Evolutionary conservation across 225 moss, liverwort and hornwort species (phyloP), one percentile per base, ranked within the genome.

Genomic region (Takakia lepidozioides): DNA sequence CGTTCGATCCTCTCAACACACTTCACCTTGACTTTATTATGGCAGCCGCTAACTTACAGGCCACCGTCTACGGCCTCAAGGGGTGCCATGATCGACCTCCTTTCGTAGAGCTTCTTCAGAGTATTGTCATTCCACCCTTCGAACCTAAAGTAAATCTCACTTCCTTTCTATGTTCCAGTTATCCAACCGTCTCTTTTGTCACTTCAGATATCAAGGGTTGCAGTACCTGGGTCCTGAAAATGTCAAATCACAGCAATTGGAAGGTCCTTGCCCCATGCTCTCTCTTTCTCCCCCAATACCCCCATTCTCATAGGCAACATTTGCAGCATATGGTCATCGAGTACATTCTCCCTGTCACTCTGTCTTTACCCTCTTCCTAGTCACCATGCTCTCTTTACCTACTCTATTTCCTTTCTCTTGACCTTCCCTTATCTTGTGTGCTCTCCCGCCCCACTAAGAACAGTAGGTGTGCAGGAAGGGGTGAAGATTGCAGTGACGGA

Each of bases 11-110:
- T 30, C 51, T 54, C 48, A 72, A 98, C 69, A 53, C 62, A 28
- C 78, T 91, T 52, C 98, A 98, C 60, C 75, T 98, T 19, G 83
- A 91, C 46, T 98, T 87, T 62, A 87, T 91, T 40, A 85, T 98
- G 57, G 82, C 91, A 54, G 91, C 98, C 48, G 85, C 98, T 58
- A 98, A 98, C 66, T 68, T 98, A 29, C 98, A 98, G 59, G 98
- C 98, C 49, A 98, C 87, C 18, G 91, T 98, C 4, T 98, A 98
- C 61, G 98, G 98, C 27, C 80, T 98, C 20, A 91, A 85, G 57
- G 98, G 98, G 39, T 98, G 90, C 39, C 85, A 83, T 29, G 90
- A 98, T 46, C 87, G 80, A 25, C 44, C 38, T 32, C 42, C 81
- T 30, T 98, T 98, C 54, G 67, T 91, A 44, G 91, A 87, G 46